Percentiles rank a stretch among this genome's conserved stretches.
These are phyloP conservation scores for Dunaliella sp. DNA, from an alignment of 139 green algal species.

Conservation along the genomic window DNA sequence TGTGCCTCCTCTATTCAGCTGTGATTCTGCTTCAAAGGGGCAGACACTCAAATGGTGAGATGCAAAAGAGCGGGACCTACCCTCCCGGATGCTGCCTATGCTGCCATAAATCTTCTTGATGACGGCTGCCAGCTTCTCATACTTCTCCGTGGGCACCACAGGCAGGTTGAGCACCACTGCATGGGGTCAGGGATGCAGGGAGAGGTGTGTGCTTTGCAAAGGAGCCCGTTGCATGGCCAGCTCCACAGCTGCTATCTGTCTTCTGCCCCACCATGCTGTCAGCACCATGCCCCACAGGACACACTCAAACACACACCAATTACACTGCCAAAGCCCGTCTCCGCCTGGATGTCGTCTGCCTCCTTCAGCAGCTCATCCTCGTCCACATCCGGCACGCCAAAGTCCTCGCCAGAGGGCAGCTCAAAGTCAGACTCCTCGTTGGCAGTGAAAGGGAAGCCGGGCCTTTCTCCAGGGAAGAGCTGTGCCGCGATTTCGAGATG, in stretches of 20 bases:
- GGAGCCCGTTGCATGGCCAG: too few relatives aligned
- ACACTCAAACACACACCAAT: constrained; percentile 58
- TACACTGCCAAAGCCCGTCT: constrained; percentile 92
- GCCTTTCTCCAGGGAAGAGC: constrained; percentile 56
- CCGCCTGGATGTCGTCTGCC: constrained; percentile 80
- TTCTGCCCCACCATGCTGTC: too few relatives aligned
- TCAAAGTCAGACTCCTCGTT: constrained; percentile 86
- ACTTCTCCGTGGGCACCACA: constrained; percentile 85
- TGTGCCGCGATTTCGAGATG: constrained; percentile 31
- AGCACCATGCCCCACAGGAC: too few relatives aligned
- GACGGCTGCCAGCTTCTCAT: constrained; percentile 90
- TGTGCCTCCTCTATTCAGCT: too few relatives aligned
- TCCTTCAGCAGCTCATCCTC: constrained; percentile 47
- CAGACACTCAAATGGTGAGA: too few relatives aligned
- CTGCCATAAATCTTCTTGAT: constrained; percentile 88
- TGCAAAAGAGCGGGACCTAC: too few relatives aligned
- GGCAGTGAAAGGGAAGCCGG: constrained; percentile 77
- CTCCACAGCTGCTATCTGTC: too few relatives aligned
- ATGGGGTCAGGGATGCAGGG: background rate
- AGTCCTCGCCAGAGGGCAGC: constrained; percentile 86
- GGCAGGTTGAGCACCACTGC: constrained; percentile 95
- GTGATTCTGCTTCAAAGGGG: too few relatives aligned
- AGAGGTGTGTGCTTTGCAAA: background rate
- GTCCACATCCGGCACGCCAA: constrained; percentile 61
- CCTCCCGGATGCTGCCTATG: constrained; percentile 79